Conservation (phyloP, 306 rosid species). For the Elaeagnus macrophylla region DNA sequence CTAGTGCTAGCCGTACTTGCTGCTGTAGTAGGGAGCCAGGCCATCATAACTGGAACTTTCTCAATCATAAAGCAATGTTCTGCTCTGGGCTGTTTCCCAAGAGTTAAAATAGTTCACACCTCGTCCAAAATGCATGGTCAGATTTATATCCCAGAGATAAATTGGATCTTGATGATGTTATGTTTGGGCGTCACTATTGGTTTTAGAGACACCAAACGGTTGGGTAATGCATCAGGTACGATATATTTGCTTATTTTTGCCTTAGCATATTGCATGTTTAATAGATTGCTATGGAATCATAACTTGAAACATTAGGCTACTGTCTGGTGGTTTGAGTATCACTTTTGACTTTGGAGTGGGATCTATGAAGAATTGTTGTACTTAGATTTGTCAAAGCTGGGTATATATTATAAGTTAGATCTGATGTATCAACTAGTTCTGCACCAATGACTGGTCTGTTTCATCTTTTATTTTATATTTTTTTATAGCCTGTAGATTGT, state of each 20-base stretch:
- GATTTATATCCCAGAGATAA: conserved; percentile 91
- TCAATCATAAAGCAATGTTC: conserved; percentile 91
- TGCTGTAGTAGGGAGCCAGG: conserved; percentile 96
- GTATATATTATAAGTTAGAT: too few species aligned
- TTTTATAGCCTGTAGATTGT: too few species aligned
- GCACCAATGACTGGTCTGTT: too few species aligned
- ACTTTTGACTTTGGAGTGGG: too few species aligned
- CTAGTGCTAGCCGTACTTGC: conserved; percentile 86
- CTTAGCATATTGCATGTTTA: too few species aligned
- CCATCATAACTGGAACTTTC: conserved; percentile 91
- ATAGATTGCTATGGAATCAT: too few species aligned
- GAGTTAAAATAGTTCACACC: conserved; percentile 83
- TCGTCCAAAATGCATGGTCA: conserved; percentile 91
- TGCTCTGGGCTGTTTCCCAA: conserved; percentile 83
- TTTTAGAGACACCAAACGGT: conserved; percentile 70
- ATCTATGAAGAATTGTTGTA: too few species aligned
- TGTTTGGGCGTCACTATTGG: conserved; percentile 82
- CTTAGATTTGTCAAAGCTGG: too few species aligned
- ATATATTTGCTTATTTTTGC: conserved; percentile 4
- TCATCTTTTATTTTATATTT: too few species aligned
- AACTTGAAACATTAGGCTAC: too few species aligned
- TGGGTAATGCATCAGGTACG: conserved; percentile 94
- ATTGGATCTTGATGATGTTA: conserved; percentile 81
- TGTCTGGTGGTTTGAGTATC: too few species aligned
- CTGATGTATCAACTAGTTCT: too few species aligned